Evolutionary conservation across 768 basidiomycete species (phyloP).

Genomic region (Podaxis sp.): DNA sequence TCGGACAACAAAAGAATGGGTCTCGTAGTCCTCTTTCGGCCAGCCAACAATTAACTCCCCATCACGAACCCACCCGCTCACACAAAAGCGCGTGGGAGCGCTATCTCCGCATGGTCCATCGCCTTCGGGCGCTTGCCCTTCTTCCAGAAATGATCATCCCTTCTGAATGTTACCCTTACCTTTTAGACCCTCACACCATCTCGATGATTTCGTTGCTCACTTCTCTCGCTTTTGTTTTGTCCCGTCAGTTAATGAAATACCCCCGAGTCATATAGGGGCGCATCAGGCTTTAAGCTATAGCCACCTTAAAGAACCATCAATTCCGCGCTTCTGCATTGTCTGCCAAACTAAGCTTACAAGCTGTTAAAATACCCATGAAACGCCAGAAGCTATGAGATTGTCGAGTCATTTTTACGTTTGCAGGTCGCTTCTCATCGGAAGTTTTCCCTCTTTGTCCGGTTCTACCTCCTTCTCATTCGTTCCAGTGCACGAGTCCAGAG

Average conservation of each 20-base stretch:
- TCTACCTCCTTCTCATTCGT: background rate
- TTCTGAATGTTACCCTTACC: background rate
- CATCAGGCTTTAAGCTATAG: background rate
- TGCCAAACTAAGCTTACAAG: background rate
- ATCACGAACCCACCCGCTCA: conserved; percentile 5
- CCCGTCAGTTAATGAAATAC: background rate
- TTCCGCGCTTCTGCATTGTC: background rate
- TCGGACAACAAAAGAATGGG: conserved; percentile 13
- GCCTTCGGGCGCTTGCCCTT: background rate
- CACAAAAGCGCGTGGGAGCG: conserved; percentile 16
- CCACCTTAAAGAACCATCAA: background rate
- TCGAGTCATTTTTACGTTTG: background rate
- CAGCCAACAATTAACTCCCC: conserved; percentile 12
- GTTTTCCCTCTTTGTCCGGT: background rate
- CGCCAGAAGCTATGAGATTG: background rate
- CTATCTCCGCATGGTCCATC: conserved; percentile 6
- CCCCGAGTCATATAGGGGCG: background rate
- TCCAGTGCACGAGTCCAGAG: background rate
- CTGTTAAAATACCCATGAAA: background rate
- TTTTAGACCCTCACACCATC: background rate
- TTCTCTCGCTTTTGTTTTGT: background rate
- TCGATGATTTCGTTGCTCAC: background rate
- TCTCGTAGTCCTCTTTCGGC: conserved; percentile 4
- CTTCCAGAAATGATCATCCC: conserved; percentile 4
- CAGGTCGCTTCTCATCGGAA: background rate